These are phyloP conservation scores for Venturia effusa DNA, from an alignment of 2,329 filamentous ascomycete genomes.

Conservation along the genomic window DNA sequence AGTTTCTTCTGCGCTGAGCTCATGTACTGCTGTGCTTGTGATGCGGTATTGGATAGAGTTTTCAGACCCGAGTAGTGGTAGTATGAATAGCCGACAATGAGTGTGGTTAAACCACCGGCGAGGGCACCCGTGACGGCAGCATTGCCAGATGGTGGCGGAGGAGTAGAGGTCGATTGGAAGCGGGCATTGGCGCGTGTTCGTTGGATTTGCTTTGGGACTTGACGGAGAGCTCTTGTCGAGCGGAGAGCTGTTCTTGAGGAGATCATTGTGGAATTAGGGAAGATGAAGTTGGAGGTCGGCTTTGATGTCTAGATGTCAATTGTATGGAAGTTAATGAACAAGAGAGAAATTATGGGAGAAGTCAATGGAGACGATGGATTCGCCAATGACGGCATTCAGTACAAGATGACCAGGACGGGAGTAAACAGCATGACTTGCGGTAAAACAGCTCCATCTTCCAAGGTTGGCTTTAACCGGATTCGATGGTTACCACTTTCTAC, in stretches of 20 bases:
- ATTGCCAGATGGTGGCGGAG: constrained; percentile 24
- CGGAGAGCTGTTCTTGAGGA: constrained; percentile 19
- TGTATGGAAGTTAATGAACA: not conserved
- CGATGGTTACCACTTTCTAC: not conserved
- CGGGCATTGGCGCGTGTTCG: constrained; percentile 16
- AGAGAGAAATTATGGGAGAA: not conserved
- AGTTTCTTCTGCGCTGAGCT: constrained; percentile 49
- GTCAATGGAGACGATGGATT: not conserved
- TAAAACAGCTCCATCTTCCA: not conserved
- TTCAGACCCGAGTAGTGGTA: constrained; percentile 44
- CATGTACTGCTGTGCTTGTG: constrained; percentile 50
- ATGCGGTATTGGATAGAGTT: constrained; percentile 37
- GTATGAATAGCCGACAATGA: constrained; percentile 38
- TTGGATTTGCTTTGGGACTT: constrained; percentile 3
- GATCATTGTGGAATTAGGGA: constrained; percentile 14
- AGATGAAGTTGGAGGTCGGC: not conserved
- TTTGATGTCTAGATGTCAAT: not conserved
- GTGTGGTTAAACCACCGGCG: constrained; percentile 38
- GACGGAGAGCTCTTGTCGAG: constrained; percentile 16
- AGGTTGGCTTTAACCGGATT: not conserved
- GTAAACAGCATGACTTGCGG: not conserved
- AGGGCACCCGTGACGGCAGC: constrained; percentile 33
- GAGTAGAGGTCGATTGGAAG: constrained; percentile 20
- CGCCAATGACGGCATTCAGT: not conserved
- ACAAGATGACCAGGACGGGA: not conserved